A percentile compares a stretch with the other conserved stretches of the same genome.
phyloP scores from a whole-genome alignment of 2,329 filamentous ascomycete genomes.

The Hortaea sp. region DNA sequence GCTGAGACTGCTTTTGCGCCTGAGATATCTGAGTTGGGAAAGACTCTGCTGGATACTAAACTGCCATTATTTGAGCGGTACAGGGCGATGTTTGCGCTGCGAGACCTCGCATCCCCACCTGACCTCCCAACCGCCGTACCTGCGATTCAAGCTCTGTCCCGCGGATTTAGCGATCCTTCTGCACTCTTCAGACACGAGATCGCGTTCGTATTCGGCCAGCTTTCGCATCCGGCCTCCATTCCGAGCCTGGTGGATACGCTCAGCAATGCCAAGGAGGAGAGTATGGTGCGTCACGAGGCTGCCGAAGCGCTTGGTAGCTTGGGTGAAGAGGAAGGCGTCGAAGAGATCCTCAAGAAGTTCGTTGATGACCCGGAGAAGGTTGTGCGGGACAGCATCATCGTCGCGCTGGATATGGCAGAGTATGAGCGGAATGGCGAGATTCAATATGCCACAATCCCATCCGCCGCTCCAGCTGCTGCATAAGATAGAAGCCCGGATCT shows the following conservation, averaged over 20 bases:
- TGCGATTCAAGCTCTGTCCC: constrained; percentile 77
- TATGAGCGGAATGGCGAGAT: constrained; percentile 81
- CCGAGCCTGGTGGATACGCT: constrained; percentile 73
- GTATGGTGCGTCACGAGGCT: constrained; percentile 97
- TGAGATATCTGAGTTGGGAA: constrained; percentile 65
- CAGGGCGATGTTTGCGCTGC: constrained; percentile 93
- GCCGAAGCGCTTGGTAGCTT: constrained; percentile 91
- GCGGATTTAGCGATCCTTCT: constrained; percentile 74
- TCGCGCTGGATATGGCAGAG: constrained; percentile 95
- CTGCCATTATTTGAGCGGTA: constrained; percentile 85
- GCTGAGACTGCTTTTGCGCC: constrained; percentile 50
- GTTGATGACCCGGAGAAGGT: constrained; percentile 85
- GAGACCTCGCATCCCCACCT: constrained; percentile 87
- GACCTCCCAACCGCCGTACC: constrained; percentile 80
- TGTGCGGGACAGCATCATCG: constrained; percentile 86
- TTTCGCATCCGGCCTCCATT: constrained; percentile 94
- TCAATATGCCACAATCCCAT: constrained; percentile 84
- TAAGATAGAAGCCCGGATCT: constrained; percentile 1
- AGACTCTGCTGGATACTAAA: constrained; percentile 65
- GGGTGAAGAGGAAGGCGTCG: constrained; percentile 86
- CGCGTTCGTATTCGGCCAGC: constrained; percentile 94
- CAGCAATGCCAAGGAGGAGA: constrained; percentile 68
- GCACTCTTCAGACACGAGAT: constrained; percentile 96
- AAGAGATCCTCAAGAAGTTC: constrained; percentile 73
- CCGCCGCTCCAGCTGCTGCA: constrained; percentile 7